Base-by-base conservation (phyloP, 352 stramenopile species). In the Phytophthora rubi region DNA sequence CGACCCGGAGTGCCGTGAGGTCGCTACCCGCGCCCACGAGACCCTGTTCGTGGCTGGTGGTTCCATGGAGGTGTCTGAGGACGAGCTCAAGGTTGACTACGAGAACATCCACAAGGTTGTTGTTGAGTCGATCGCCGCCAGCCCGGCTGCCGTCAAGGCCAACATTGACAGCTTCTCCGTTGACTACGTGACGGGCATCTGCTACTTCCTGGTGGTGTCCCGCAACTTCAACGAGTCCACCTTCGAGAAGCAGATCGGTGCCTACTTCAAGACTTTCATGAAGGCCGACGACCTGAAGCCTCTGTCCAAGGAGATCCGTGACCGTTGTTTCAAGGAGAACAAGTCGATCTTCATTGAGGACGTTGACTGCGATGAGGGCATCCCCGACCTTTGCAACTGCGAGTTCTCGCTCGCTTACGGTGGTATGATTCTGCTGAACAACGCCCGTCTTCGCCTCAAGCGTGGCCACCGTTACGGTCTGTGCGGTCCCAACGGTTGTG, bases 381-480 rank as follows among this genome's bases (percentile, higher is more conserved):
- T 97, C 59, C 97, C 98, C 44, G 95, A 99, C 75, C 85, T 99
- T 6, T 99, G 98, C 80, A 98, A 99, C 92, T 99, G 97, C 76
- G 94, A 98, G 77, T 99, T 99, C 83, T 99, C 97, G 66, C 90
- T 99, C 54, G 98, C 98, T 6, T 96, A 97, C 77, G 91, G 90
- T 88, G 92, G 93, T 79, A 97, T 96, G 82, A 95, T 97, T 67
- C 68, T 98, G 68, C 77, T 98, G 30, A 95, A 97, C 78, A 94
- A 95, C 75, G 92, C 92, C 6, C 91, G 94, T 68, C 86, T 98
- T 62, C 91, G 91, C 57, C 82, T 98, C 10, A 95, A 95, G 79
- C 91, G 93, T 81, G 92, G 92, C 18, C 89, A 97, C 76, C 88
- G 91, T 79, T 97, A 99, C 85, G 95, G 96, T 85, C 83, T 99